Conservation (phyloP, 345 rosid species). For the Conringia planisiliqua region DNA sequence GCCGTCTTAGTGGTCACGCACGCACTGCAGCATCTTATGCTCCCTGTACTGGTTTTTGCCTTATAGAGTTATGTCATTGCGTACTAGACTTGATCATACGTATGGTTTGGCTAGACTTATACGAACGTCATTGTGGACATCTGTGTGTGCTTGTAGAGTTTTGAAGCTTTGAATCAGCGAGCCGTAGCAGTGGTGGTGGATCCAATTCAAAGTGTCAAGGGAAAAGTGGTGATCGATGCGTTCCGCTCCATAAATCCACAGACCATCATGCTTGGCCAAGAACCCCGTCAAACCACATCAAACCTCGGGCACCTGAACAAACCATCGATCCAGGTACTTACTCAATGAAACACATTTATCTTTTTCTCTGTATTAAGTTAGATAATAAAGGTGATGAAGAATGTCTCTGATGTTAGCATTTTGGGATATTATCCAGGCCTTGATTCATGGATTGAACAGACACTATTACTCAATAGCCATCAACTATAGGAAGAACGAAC, state of each 20-base stretch:
- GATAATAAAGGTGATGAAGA: background rate
- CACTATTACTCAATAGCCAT: conserved; percentile 92
- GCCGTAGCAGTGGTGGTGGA: conserved; percentile 93
- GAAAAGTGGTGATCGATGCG: conserved; percentile 90
- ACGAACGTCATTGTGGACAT: background rate
- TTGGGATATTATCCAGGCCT: conserved; percentile 45
- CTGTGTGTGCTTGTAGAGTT: conserved; percentile 48
- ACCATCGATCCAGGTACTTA: conserved; percentile 73
- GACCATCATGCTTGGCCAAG: conserved; percentile 97
- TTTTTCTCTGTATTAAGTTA: background rate
- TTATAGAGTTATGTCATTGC: too few relatives aligned
- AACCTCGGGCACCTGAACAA: conserved; percentile 91
- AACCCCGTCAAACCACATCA: conserved; percentile 88
- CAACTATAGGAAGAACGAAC: conserved; percentile 83
- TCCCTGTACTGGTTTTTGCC: too few relatives aligned
- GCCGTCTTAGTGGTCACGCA: too few relatives aligned
- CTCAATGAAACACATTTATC: background rate
- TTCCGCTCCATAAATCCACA: conserved; percentile 88
- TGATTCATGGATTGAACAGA: conserved; percentile 87
- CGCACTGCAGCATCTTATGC: too few relatives aligned
- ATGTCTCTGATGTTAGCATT: background rate
- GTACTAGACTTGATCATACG: too few relatives aligned
- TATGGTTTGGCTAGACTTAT: too few relatives aligned
- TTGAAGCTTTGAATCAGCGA: conserved; percentile 85
- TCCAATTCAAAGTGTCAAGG: conserved; percentile 90